Base-by-base conservation (phyloP, 306 rosid genomes). In the Glycine latifolia region DNA sequence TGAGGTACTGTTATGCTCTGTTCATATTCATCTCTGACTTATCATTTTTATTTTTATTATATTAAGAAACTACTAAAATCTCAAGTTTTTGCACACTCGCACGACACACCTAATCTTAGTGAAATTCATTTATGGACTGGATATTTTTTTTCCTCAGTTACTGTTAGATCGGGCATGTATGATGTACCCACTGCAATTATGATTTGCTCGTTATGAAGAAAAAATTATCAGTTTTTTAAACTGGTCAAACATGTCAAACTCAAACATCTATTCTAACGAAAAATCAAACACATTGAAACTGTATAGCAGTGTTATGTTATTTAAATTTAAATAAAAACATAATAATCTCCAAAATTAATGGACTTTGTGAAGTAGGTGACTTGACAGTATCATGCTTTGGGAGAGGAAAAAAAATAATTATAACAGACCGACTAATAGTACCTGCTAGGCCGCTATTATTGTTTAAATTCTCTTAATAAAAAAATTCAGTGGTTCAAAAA, bases 1-100 rank as follows among this genome's bases (percentile, higher is more conserved):
- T 16, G 99, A 95, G 99, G 98, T 93, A 78, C 56, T 8, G 1
- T 5, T 7, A 16, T 78, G 47, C 46, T 50, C 44, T 50, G 14
- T 41, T 31, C 15, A 11, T 54, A 54, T 15, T 54, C 13, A 41
- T 41, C 16, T 56, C 26, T 2, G 1, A 43, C 47, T 43, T 43
- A 3, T 16, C 62, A 56, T 56, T 6, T 56, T 56, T 56, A 8
- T 76, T 37, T 3, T 37, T 26, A 26, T 26, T 50, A 0, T 41
- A 14, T 41, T 26, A 52, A 4, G 54, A 39, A 48, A 46, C 31
- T 15, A 0, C 12, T n/a, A 7, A 1, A 67, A 48, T 73, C 52
- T 7, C 35, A 11, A 66, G 31, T 5, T 14, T 31, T 58, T 77
- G 31, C 70, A 33, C n/a, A 62, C 7, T 62, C 61, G 17, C 78